These are phyloP conservation scores for Lachancea fermentati DNA, from an alignment of 805 yeast genomes.

Conservation along the genomic window DNA sequence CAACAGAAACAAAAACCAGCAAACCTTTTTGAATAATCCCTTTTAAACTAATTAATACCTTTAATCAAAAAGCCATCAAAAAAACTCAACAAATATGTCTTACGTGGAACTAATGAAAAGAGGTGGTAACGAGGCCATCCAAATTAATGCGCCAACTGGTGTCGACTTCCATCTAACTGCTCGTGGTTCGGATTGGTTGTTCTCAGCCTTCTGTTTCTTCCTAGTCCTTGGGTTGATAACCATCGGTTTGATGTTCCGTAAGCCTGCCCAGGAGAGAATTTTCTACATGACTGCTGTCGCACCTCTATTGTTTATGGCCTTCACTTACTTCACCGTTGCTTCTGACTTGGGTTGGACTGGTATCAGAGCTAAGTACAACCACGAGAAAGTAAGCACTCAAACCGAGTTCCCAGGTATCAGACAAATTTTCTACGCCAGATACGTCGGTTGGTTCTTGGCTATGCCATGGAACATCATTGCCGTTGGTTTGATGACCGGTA, in stretches of 20 bases:
- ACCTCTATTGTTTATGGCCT: slow-evolving; percentile 36
- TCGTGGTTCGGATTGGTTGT: slow-evolving; percentile 63
- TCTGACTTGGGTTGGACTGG: slow-evolving; percentile 42
- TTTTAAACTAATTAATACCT: not conserved
- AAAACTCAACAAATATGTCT: slow-evolving; percentile 1
- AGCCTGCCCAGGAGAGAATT: slow-evolving; percentile 11
- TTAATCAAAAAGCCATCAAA: not conserved
- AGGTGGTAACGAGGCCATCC: slow-evolving; percentile 36
- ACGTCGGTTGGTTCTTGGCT: slow-evolving; percentile 42
- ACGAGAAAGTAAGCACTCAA: slow-evolving; percentile 29
- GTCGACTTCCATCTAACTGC: slow-evolving; percentile 48
- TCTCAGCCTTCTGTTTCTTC: slow-evolving; percentile 49
- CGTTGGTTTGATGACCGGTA: slow-evolving; percentile 27
- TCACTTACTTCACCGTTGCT: slow-evolving; percentile 41
- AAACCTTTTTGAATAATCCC: not conserved
- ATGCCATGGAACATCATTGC: slow-evolving; percentile 34
- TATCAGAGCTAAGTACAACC: slow-evolving; percentile 37
- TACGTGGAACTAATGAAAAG: slow-evolving; percentile 10
- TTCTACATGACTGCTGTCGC: slow-evolving; percentile 17
- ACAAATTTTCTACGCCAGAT: slow-evolving; percentile 42
- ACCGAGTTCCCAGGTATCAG: slow-evolving; percentile 29
- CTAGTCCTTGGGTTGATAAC: slow-evolving; percentile 11
- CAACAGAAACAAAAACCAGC: not conserved
- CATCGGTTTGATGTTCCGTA: slow-evolving; percentile 12
- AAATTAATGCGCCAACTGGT: slow-evolving; percentile 39